Evolutionary conservation across 164 flowering plant species (phyloP).

Genomic region (Umbellularia californica): DNA sequence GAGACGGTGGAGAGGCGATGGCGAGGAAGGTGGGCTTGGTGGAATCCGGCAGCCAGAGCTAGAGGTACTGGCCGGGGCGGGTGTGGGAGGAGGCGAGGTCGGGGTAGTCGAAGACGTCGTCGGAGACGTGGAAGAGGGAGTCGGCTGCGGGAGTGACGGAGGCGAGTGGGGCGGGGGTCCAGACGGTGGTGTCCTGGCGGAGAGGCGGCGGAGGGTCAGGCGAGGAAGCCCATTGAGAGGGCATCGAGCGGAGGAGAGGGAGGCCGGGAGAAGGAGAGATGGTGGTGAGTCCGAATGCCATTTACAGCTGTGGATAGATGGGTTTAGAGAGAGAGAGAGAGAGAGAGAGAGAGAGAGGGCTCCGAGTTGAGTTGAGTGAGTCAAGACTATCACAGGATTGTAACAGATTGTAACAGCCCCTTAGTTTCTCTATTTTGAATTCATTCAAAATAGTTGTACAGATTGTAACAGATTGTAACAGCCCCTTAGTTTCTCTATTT

Average conservation of each 20-base stretch:
- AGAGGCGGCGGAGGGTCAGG: constrained; percentile 29
- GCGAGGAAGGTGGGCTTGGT: constrained; percentile 75
- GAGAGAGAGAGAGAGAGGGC: neutral
- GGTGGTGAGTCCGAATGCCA: neutral
- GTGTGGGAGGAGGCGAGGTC: constrained; percentile 57
- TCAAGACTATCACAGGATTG: neutral
- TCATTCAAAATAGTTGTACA: no score
- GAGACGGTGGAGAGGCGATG: constrained; percentile 78
- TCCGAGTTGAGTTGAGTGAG: no score
- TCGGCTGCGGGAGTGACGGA: constrained; percentile 61
- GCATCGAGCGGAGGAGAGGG: constrained; percentile 31
- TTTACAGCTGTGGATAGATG: neutral
- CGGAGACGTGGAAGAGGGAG: constrained; percentile 64
- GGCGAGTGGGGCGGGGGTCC: constrained; percentile 67
- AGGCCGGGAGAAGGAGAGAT: constrained; percentile 12
- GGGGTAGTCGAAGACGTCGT: constrained; percentile 73
- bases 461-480: no score
- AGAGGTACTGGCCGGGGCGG: constrained; percentile 82
- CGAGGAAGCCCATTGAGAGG: constrained; percentile 56
- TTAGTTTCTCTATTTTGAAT: no score
- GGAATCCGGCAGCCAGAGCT: constrained; percentile 55
- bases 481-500: no score
- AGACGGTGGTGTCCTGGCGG: constrained; percentile 58
- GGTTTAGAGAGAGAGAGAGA: no score
- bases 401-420: no score